Evolutionary conservation across 208 protist species (phyloP).

Genomic region (Wallacemonas sp.): DNA sequence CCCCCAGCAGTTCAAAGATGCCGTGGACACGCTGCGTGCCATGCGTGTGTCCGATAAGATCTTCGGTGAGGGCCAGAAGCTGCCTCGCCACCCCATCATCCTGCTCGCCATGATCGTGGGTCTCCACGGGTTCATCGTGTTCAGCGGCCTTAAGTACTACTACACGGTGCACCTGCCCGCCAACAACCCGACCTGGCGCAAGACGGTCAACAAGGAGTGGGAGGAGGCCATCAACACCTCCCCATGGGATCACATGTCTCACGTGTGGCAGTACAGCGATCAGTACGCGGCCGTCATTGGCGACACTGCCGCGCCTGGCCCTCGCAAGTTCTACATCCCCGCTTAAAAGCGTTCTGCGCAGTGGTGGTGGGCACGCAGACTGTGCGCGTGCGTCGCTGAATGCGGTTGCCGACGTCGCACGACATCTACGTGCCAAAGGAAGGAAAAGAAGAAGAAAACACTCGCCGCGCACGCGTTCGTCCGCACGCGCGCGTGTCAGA

Average conservation of each 20-base stretch:
- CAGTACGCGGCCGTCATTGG: constrained; percentile 69
- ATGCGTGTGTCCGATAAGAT: constrained; percentile 82
- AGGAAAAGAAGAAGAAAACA: no score
- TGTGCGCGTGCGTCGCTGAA: not conserved
- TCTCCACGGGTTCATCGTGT: constrained; percentile 41
- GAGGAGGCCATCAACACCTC: constrained; percentile 91
- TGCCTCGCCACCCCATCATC: constrained; percentile 48
- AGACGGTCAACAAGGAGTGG: constrained; percentile 91
- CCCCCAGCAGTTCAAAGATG: constrained; percentile 85
- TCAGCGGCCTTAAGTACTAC: constrained; percentile 62
- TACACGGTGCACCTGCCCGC: constrained; percentile 72
- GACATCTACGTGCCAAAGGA: no score
- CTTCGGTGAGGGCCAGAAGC: constrained; percentile 83
- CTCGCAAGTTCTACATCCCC: constrained; percentile 76
- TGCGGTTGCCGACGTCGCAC: no score
- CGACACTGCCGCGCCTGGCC: constrained; percentile 56
- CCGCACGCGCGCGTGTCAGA: no score
- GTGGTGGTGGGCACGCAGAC: not conserved
- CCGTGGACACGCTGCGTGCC: constrained; percentile 73
- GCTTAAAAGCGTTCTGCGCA: constrained; percentile 39
- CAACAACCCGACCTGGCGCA: constrained; percentile 88
- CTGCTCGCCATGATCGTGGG: constrained; percentile 39
- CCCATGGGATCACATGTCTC: constrained; percentile 89
- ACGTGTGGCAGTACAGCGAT: constrained; percentile 89
- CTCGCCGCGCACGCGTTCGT: no score